phyloP scores from a whole-genome alignment of 257 asterid genomes.

The Rubia yunnanensis region DNA sequence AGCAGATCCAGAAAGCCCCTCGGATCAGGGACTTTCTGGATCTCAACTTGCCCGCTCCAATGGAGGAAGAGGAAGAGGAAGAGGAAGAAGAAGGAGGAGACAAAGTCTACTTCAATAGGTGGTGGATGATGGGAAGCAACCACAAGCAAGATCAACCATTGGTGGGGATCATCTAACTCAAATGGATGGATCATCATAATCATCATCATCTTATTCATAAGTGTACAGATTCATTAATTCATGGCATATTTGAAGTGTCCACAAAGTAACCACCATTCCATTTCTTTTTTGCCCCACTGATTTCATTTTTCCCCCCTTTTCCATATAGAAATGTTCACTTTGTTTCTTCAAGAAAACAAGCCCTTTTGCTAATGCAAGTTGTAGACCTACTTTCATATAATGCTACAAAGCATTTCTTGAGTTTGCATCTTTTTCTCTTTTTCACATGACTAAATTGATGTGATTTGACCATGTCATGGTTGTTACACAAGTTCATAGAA shows the following conservation, averaged over 20 bases:
- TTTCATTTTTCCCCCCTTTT: not conserved
- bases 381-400: conserved; percentile 4
- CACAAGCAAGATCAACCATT: conserved; percentile 31
- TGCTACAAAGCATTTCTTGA: conserved; percentile 6
- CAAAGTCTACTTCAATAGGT: conserved; percentile 32
- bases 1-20: conserved; percentile 18
- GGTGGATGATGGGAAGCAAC: conserved; percentile 58
- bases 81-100: conserved; percentile 56
- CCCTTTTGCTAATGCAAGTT: not conserved
- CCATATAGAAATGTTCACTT: not conserved
- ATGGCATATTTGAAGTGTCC: conserved; percentile 17
- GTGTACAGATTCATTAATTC: conserved; percentile 32
- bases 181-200: conserved; percentile 13
- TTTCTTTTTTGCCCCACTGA: too few species aligned
- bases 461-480: not conserved
- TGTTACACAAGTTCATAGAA: not conserved
- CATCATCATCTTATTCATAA: conserved; percentile 4
- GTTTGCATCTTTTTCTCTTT: not conserved
- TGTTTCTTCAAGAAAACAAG: conserved; percentile 3
- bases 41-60: conserved; percentile 86
- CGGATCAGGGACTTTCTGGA: conserved; percentile 61
- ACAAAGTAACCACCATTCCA: conserved; percentile 9
- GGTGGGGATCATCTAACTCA: conserved; percentile 35
- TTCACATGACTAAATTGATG: not conserved
- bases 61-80: conserved; percentile 79